Base-by-base conservation (phyloP, 2,329 filamentous ascomycete genomes). In the Diatrype stigma region DNA sequence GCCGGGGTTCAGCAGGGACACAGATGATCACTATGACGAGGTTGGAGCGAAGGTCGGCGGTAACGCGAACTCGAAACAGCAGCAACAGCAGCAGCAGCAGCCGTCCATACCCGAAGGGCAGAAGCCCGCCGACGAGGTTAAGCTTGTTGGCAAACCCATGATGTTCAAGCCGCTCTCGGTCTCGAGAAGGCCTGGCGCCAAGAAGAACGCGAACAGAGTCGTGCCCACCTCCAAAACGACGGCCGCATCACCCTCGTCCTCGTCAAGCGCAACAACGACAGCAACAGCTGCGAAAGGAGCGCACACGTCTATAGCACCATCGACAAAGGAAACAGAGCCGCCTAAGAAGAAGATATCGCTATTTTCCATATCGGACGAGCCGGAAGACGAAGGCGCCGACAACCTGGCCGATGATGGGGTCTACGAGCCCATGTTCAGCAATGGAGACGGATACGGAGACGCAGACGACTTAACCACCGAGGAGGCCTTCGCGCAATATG, bases 141-240 rank as follows among this genome's bases (percentile, higher is more conserved):
- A 89, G 70, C 70, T 88, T 14, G 80, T 86, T 2, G 89, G 88
- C 19, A 94, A 92, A 60, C 83, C 90, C 12, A 82, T 92, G 68
- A 89, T 90, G 82, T 96, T 97, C 69, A 88, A 86, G 65, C 93
- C 93, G 3, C 74, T 96, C 35, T 96, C 92, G 1, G 91, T 96
- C 14, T 82, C 85, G 16, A 80, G 89, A 54, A 90, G 87, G 56
- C 78, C 84, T 28, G 81, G 80, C 56, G 90, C 88, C 71, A 90
- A 86, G 72, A 85, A 80, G 62, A 73, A 76, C 51, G 67, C 67
- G 35, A 67, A 69, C 22, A 38, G 49, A 17, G 49, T 61, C 3
- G 53, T 59, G 10, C 49, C 62, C 21, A 35, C 50, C 1, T 46
- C 58, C 42, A 59, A 56, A 14, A 8, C 54, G 16, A 26, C 49